phyloP scores from a whole-genome alignment of 2,329 filamentous ascomycete species.

The Huntiella bhutanensis region DNA sequence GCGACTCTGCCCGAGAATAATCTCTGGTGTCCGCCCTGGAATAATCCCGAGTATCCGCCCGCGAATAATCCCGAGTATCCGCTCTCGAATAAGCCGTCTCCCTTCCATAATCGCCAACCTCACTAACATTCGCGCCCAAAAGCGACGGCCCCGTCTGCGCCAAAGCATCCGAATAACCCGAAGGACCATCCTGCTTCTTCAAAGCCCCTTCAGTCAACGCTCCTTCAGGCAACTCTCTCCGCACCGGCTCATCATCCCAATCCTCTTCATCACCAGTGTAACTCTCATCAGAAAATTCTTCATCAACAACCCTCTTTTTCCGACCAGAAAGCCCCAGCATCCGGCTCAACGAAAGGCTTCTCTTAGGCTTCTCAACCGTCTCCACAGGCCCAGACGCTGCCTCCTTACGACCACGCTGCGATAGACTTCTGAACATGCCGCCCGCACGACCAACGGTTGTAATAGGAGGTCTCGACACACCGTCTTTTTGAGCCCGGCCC shows the following conservation, averaged over 20 bases:
- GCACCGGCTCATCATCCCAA: constrained; percentile 1
- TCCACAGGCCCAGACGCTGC: background rate
- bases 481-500: background rate
- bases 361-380: constrained; percentile 7
- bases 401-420: constrained; percentile 14
- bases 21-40: background rate
- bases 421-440: constrained; percentile 19
- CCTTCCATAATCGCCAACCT: background rate
- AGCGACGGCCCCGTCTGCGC: constrained; percentile 9
- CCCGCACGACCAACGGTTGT: constrained; percentile 19
- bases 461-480: constrained; percentile 26
- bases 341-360: constrained; percentile 11
- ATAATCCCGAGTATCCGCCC: background rate
- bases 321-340: constrained; percentile 10
- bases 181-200: background rate
- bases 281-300: background rate
- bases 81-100: background rate
- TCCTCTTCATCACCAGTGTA: background rate
- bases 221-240: background rate
- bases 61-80: constrained; percentile 1
- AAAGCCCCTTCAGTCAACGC: constrained; percentile 6
- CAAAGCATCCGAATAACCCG: constrained; percentile 7
- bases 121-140: constrained; percentile 1
- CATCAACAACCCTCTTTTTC: background rate
- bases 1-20: background rate